Base-by-base conservation (phyloP, 805 yeast genomes). In the Diddensiella santjacobensis region DNA sequence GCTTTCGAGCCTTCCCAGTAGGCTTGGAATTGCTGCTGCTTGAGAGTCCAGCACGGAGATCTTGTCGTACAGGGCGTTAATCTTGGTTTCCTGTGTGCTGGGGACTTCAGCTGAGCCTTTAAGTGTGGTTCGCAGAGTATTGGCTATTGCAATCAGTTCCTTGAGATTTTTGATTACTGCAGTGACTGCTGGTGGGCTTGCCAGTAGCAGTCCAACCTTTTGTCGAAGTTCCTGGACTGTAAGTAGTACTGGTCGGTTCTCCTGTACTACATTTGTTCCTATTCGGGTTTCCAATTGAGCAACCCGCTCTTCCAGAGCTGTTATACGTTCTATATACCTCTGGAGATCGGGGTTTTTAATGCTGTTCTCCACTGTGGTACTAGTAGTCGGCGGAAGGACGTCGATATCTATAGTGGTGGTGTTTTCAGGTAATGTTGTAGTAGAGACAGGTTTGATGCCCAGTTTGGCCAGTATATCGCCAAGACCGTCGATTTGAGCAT, bases 281-380 rank as follows among this genome's bases (percentile, higher is more conserved):
- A 53, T 5, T 11, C 26, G 22, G 8, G 40, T 20, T 31, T 55
- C 58, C 53, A 71, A 46, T 59, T 56, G 24, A 65, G 64, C 3
- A 52, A 62, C 29, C 58, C 72, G 18, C 35, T 19, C 4, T 42
- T 57, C 39, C 49, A 61, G 46, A 58, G 60, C 50, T 17, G 44
- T 40, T 13, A 53, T 22, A 24, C 26, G 22, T 13, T 37, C 23
- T 10, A 41, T 46, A 36, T 46, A 46, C 11, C 15, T 8, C 31
- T 26, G 31, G 11, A 26, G 13, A 13, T 26, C 31, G 31, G 8
- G 13, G 11, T 8, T 8, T 26, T 26, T 8, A 8, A 8, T 8
- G 8, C 13, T 8, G 8, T 26, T 26, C 31, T 8, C 11, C 13
- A 13, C 31, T 8, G 31, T 8, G 8, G 31, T 26, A 8, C 11